Evolutionary conservation across 2,329 filamentous ascomycete species (phyloP).

Genomic region (Verticillium klebahnii): DNA sequence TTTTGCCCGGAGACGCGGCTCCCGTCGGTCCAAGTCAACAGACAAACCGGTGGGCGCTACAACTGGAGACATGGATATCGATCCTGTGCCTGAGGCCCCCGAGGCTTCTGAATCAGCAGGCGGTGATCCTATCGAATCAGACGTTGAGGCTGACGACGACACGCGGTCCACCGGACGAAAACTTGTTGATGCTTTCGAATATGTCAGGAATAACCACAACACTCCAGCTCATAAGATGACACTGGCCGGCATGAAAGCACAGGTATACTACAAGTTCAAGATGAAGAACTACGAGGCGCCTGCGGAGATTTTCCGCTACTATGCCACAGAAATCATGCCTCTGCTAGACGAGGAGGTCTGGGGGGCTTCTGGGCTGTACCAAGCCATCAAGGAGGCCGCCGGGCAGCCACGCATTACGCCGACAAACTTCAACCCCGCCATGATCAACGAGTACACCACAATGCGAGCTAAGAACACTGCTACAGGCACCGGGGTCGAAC

Average conservation of each 20-base stretch:
- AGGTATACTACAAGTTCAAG: slow-evolving; percentile 29
- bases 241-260: slow-evolving; percentile 23
- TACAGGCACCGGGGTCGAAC: not conserved
- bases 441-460: slow-evolving; percentile 1
- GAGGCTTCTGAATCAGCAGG: not conserved
- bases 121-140: not conserved
- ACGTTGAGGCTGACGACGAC: slow-evolving; percentile 3
- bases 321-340: slow-evolving; percentile 25
- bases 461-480: not conserved
- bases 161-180: slow-evolving; percentile 5
- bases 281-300: slow-evolving; percentile 26
- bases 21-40: slow-evolving; percentile 7
- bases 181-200: slow-evolving; percentile 19
- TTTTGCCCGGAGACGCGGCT: slow-evolving; percentile 1
- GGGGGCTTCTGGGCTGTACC: slow-evolving; percentile 23
- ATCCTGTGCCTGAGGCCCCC: not conserved
- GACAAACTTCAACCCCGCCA: slow-evolving; percentile 1
- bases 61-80: slow-evolving; percentile 9
- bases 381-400: slow-evolving; percentile 19
- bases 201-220: slow-evolving; percentile 21
- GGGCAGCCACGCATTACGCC: slow-evolving; percentile 2
- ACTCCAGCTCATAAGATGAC: slow-evolving; percentile 14
- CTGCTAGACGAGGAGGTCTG: slow-evolving; percentile 16
- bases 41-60: slow-evolving; percentile 7
- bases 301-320: slow-evolving; percentile 29